These are phyloP conservation scores for carrot (Daucus carota) DNA, from an alignment of 129 eudicot species.

Conservation along the genomic window DNA sequence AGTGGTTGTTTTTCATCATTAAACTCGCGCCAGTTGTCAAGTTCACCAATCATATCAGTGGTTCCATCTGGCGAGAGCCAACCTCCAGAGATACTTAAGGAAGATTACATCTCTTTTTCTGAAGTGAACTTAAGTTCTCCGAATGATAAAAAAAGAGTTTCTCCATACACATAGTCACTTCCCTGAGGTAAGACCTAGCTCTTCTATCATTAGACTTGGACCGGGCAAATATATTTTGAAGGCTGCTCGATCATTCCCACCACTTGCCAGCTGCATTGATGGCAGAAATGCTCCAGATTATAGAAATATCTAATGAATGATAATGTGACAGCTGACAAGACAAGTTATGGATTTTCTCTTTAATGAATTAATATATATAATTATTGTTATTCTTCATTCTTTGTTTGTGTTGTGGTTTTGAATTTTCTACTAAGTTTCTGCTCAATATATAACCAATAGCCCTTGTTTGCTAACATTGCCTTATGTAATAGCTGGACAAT, in stretches of 20 bases:
- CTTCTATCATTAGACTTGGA: constrained; percentile 30
- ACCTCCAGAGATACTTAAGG: constrained; percentile 57
- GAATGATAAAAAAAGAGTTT: constrained; percentile 69
- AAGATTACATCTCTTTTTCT: constrained; percentile 22
- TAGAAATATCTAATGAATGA: constrained; percentile 12
- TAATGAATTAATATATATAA: background rate
- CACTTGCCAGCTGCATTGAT: constrained; percentile 47
- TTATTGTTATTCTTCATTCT: background rate
- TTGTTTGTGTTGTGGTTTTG: background rate
- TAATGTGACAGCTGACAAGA: constrained; percentile 21
- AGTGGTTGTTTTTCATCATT: constrained; percentile 17
- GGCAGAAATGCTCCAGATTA: constrained; percentile 21
- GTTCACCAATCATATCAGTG: constrained; percentile 39
- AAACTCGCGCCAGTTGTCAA: constrained; percentile 28
- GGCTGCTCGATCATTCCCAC: constrained; percentile 58
- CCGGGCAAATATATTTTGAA: constrained; percentile 57
- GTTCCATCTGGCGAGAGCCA: constrained; percentile 31
- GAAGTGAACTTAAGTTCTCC: constrained; percentile 64
- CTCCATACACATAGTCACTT: constrained; percentile 60
- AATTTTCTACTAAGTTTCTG: too few species aligned
- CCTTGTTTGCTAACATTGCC: background rate
- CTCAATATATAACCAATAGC: background rate
- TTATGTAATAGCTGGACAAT: background rate
- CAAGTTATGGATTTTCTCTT: background rate
- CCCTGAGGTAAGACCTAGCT: constrained; percentile 38